These are phyloP conservation scores for Trypanosoma grayi DNA, from an alignment of 208 protist species.

Conservation along the genomic window DNA sequence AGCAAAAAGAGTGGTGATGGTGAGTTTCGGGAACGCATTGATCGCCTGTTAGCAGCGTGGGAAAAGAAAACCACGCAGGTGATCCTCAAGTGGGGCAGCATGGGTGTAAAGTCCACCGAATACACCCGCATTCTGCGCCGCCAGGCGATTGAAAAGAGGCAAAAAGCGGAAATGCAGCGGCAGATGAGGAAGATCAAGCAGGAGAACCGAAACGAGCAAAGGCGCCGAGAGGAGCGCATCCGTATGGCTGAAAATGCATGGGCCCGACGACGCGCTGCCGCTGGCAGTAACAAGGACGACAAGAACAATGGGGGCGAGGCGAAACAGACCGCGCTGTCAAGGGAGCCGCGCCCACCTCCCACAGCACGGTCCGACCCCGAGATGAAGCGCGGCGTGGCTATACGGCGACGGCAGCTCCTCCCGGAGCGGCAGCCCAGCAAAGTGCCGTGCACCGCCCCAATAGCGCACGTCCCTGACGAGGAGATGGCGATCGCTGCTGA, in stretches of 20 bases:
- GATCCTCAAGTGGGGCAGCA: slow-evolving; percentile 19
- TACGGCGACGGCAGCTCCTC: neutral
- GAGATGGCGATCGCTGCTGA: neutral
- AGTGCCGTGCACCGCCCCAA: neutral
- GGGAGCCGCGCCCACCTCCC: neutral
- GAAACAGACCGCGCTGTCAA: neutral
- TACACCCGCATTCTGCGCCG: slow-evolving; percentile 9
- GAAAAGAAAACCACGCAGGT: slow-evolving; percentile 3
- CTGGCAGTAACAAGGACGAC: neutral
- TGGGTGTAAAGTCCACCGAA: slow-evolving; percentile 20
- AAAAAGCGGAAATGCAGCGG: slow-evolving; percentile 7
- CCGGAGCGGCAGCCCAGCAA: neutral
- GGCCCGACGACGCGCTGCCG: neutral
- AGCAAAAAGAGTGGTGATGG: neutral
- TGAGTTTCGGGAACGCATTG: slow-evolving; percentile 11
- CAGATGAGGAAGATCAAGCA: neutral
- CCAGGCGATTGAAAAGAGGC: slow-evolving; percentile 16
- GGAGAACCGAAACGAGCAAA: neutral
- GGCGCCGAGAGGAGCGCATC: neutral
- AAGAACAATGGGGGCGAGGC: neutral
- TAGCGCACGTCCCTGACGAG: neutral
- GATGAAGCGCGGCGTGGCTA: neutral
- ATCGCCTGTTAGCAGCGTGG: slow-evolving; percentile 11
- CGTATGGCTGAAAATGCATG: slow-evolving; percentile 9
- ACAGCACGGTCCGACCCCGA: neutral